Conservation (phyloP, 1,284 basidiomycete species). For the Cryptococcus neoformans region DNA sequence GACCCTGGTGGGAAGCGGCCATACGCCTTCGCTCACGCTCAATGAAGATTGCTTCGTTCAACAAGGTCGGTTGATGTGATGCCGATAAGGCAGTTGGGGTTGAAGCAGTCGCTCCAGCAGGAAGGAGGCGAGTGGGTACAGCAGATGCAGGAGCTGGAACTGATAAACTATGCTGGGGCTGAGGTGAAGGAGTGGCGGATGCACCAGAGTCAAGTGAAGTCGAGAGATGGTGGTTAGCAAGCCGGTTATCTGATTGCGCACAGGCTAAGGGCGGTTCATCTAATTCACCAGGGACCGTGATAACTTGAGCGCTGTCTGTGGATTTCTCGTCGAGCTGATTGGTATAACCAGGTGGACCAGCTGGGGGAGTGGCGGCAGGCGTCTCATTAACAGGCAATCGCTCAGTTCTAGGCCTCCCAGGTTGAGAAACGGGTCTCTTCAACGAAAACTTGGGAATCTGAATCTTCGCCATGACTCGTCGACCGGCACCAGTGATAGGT, state of each 20-base stretch:
- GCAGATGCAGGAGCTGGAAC: constrained; percentile 15
- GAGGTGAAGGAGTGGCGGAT: background rate
- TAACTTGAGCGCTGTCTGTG: no score
- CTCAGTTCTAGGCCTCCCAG: constrained; percentile 19
- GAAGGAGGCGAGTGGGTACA: constrained; percentile 17
- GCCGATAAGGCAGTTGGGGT: constrained; percentile 7
- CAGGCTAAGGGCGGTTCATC: background rate
- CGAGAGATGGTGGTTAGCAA: background rate
- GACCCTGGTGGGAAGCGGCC: constrained; percentile 1
- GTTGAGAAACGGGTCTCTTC: constrained; percentile 22
- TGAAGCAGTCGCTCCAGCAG: constrained; percentile 1
- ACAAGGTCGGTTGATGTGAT: constrained; percentile 6
- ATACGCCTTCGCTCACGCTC: constrained; percentile 19
- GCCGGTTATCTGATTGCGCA: background rate
- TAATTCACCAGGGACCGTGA: no score
- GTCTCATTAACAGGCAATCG: background rate
- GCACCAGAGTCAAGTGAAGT: background rate
- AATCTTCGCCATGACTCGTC: constrained; percentile 21
- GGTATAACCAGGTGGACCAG: no score
- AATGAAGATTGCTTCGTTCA: constrained; percentile 27
- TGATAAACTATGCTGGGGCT: background rate
- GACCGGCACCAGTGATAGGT: background rate
- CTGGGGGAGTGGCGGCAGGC: background rate
- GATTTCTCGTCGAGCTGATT: no score
- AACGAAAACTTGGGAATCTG: constrained; percentile 25